Base-by-base conservation (phyloP, 2,329 filamentous ascomycete genomes). In the Xenoacremonium recifei region DNA sequence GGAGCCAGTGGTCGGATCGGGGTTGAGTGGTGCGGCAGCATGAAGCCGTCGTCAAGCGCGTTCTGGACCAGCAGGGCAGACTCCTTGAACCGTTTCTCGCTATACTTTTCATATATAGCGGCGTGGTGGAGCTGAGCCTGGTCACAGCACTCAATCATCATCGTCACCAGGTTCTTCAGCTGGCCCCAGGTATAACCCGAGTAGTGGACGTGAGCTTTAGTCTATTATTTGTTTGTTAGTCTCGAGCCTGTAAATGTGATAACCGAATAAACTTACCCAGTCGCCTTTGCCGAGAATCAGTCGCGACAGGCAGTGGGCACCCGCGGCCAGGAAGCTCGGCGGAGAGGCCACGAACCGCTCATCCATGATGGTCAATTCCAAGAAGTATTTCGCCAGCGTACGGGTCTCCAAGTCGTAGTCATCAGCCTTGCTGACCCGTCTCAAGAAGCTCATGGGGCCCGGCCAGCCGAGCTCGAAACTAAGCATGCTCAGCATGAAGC, bases 391-490 rank as follows among this genome's bases (percentile, higher is more conserved):
- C 56, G 93, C 90, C 40, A 99, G 73, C 5, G 93, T 97, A 27
- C 93, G 82, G 10, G 92, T 96, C 69, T 99, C 92, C 35, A 96
- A 74, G 61, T 99, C 91, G 61, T 97, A 99, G 61, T 96, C 90
- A 62, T 99, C 93, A 12, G 93, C 93, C 72, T 97, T 97, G 82
- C 92, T 97, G 67, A 97, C 93, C 42, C 92, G 84, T 47, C 93
- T 82, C 48, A 99, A 76, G 69, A 99, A 99, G 72, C 90, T 96
- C 92, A 99, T 96, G 2, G 93, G 93, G 32, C 93, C 93, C n/a
- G 93, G 93, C 86, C 89, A 97, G 39, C 93, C 93, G 40, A 99
- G 80, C 68, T 96, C 90, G 62, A 96, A 99, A 57, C 89, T 80
- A 40, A 99, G 81, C 85, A 96, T 95, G 67, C 82, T 95, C 38